Evolutionary conservation across 495 filamentous ascomycete species (phyloP).

Genomic region (Trichoderma parareesei): DNA sequence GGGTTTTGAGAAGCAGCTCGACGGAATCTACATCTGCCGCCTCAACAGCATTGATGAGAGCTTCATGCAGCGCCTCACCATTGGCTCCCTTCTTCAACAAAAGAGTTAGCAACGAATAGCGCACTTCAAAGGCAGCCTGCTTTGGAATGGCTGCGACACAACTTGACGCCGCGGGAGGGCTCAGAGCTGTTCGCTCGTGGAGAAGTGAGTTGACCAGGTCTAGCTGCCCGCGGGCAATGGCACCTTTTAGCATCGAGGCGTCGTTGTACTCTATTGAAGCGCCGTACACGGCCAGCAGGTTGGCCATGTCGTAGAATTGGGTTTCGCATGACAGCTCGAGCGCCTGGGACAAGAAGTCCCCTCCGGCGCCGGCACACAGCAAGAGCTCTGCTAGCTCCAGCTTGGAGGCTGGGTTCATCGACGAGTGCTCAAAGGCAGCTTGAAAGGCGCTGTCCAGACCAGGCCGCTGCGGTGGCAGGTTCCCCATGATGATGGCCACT

Average conservation of each 20-base stretch:
- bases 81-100: slow-evolving; percentile 35
- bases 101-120: slow-evolving; percentile 28
- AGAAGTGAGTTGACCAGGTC: slow-evolving; percentile 35
- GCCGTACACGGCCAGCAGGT: slow-evolving; percentile 34
- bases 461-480: slow-evolving; percentile 29
- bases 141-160: slow-evolving; percentile 36
- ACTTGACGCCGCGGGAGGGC: slow-evolving; percentile 31
- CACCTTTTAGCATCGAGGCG: slow-evolving; percentile 28
- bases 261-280: slow-evolving; percentile 39
- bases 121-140: slow-evolving; percentile 31
- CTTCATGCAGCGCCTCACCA: slow-evolving; percentile 30
- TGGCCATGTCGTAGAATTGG: slow-evolving; percentile 38
- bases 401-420: slow-evolving; percentile 36
- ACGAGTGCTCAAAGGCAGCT: slow-evolving; percentile 28
- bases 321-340: slow-evolving; percentile 29
- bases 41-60: slow-evolving; percentile 33
- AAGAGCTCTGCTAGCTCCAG: slow-evolving; percentile 34
- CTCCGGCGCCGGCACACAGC: slow-evolving; percentile 37
- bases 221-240: slow-evolving; percentile 28
- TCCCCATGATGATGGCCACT: slow-evolving; percentile 36
- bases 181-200: slow-evolving; percentile 25
- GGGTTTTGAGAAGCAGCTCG: slow-evolving; percentile 32
- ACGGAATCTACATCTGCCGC: slow-evolving; percentile 30
- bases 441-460: slow-evolving; percentile 33
- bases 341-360: slow-evolving; percentile 30